Percentiles rank a stretch among this genome's conserved stretches.
These are phyloP conservation scores for Trypanosoma melophagium DNA, from an alignment of 208 protist genomes.

Conservation along the genomic window DNA sequence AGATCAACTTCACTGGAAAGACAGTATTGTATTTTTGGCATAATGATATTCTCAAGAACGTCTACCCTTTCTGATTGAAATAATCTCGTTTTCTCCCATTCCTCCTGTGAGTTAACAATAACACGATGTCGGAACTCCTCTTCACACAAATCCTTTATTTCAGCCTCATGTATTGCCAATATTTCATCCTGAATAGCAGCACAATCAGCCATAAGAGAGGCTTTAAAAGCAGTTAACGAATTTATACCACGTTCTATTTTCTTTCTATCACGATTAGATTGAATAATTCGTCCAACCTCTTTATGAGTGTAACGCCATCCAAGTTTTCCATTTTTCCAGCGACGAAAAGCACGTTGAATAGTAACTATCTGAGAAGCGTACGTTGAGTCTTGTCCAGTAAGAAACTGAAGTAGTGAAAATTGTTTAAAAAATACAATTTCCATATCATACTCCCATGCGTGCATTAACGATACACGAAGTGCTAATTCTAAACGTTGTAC, in stretches of 20 bases:
- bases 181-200: conserved; percentile 39
- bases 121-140: conserved; percentile 40
- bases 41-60: conserved; percentile 17
- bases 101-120: conserved; percentile 42
- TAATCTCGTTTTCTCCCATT: conserved; percentile 13
- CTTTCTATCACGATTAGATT: conserved; percentile 32
- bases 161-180: conserved; percentile 20
- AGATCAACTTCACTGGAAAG: conserved; percentile 14
- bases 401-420: conserved; percentile 15
- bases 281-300: conserved; percentile 52
- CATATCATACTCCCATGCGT: conserved; percentile 22
- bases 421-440: conserved; percentile 8
- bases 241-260: conserved; percentile 39
- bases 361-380: conserved; percentile 28
- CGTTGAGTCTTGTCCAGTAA: neutral
- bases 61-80: neutral
- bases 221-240: conserved; percentile 39
- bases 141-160: conserved; percentile 27
- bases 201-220: conserved; percentile 34
- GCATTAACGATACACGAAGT: conserved; percentile 15
- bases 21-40: conserved; percentile 11
- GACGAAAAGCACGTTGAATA: conserved; percentile 52
- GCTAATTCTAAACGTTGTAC: conserved; percentile 37
- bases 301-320: conserved; percentile 60
- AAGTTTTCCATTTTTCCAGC: conserved; percentile 38